phyloP scores from a whole-genome alignment of 108 stramenopile species.

The Chaetoceros tenuissimus region DNA sequence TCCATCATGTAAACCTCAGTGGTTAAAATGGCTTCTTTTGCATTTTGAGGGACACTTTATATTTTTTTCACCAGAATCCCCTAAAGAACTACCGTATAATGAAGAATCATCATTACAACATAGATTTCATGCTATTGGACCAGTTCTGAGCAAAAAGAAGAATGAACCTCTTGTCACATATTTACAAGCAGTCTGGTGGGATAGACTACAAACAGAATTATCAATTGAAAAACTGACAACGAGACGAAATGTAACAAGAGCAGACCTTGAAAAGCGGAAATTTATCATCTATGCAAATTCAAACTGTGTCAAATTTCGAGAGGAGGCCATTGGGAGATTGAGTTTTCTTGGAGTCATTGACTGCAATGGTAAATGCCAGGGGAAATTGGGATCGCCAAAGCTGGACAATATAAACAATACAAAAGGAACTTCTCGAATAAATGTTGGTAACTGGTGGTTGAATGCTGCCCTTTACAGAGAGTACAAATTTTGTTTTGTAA shows the following conservation, averaged over 20 bases:
- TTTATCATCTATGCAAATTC: neutral
- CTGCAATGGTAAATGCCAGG: neutral
- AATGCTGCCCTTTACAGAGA: constrained; percentile 10
- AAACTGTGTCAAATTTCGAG: neutral
- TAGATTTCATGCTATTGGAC: neutral
- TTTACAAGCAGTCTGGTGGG: neutral
- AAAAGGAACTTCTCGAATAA: neutral
- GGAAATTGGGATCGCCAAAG: neutral
- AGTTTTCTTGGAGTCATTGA: neutral
- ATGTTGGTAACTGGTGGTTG: constrained; percentile 14
- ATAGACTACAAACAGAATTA: neutral
- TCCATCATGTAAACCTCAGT: too few species aligned
- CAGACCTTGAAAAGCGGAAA: neutral
- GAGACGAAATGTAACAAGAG: neutral
- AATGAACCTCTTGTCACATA: neutral
- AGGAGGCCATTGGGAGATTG: neutral
- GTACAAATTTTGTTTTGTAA: constrained; percentile 30
- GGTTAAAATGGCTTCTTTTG: neutral
- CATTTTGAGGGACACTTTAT: neutral
- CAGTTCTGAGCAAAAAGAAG: neutral
- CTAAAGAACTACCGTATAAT: neutral
- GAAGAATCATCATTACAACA: neutral
- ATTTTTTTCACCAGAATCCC: neutral
- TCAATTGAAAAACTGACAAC: neutral
- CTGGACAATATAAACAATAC: neutral